Conservation (phyloP, 176 grass and related monocot species). For the Oryza coarctata region DNA sequence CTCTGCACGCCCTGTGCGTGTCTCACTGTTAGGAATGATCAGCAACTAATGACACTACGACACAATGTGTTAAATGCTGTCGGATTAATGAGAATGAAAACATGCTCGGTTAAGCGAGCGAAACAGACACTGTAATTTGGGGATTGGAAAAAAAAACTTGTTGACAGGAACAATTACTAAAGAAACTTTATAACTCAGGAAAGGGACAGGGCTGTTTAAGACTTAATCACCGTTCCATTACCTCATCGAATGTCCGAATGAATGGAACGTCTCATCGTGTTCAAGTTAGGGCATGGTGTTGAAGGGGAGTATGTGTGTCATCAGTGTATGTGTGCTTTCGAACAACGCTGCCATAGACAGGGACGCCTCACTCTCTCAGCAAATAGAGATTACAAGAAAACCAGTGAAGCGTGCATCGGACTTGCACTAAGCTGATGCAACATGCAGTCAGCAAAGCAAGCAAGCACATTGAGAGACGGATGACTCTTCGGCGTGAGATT, state of each 20-base stretch:
- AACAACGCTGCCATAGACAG: conserved; percentile 20
- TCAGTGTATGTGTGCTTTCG: conserved; percentile 14
- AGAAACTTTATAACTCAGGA: neutral
- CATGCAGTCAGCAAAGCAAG: neutral
- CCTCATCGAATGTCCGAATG: neutral
- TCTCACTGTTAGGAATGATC: neutral
- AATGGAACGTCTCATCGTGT: neutral
- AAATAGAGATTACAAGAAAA: neutral
- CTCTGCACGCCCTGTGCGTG: neutral
- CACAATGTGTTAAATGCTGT: neutral
- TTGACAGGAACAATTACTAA: neutral
- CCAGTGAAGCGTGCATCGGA: conserved; percentile 44
- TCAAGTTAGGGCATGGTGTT: neutral
- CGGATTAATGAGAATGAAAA: neutral
- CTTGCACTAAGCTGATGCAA: conserved; percentile 32
- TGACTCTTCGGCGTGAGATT: conserved; percentile 1
- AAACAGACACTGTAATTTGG: neutral
- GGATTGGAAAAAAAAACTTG: neutral
- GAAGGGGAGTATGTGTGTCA: neutral
- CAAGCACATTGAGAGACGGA: neutral
- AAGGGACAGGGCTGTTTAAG: neutral
- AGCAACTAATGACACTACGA: neutral
- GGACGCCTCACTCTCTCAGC: neutral
- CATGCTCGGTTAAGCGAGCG: neutral
- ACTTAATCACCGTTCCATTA: neutral